Conservation (phyloP, 495 filamentous ascomycete genomes). For the Aspergillus nidulans region DNA sequence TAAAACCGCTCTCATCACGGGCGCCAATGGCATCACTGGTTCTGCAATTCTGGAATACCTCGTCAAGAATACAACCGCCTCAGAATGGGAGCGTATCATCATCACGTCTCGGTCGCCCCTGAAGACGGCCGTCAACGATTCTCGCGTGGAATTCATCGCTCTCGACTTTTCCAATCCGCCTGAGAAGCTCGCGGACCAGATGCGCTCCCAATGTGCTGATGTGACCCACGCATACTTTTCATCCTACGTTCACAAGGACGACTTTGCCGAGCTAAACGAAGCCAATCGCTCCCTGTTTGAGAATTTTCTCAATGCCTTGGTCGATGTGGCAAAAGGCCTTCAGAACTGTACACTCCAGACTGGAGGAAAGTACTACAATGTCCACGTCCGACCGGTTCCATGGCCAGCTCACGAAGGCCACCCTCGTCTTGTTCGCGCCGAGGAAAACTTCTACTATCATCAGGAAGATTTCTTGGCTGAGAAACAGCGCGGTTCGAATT, state of each 20-base stretch:
- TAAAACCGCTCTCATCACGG: constrained; percentile 29
- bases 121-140: constrained; percentile 6
- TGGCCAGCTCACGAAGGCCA: constrained; percentile 22
- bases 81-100: not conserved
- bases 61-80: constrained; percentile 12
- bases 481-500: constrained; percentile 16
- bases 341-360: constrained; percentile 23
- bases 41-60: constrained; percentile 25
- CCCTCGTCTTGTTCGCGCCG: constrained; percentile 22
- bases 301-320: constrained; percentile 27
- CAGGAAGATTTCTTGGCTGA: constrained; percentile 29
- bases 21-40: constrained; percentile 32
- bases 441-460: constrained; percentile 30
- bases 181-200: not conserved
- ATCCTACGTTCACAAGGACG: constrained; percentile 30
- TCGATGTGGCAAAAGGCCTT: constrained; percentile 13
- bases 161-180: constrained; percentile 11
- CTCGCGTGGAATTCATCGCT: constrained; percentile 24
- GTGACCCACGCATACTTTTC: constrained; percentile 28
- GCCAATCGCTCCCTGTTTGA: constrained; percentile 25
- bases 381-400: constrained; percentile 27
- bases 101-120: constrained; percentile 23
- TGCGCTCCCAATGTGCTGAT: constrained; percentile 10
- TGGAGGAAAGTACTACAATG: constrained; percentile 31
- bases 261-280: constrained; percentile 20